These are phyloP conservation scores for Alternaria hordeiaustralica DNA, from an alignment of 2,329 filamentous ascomycete species.

Conservation along the genomic window DNA sequence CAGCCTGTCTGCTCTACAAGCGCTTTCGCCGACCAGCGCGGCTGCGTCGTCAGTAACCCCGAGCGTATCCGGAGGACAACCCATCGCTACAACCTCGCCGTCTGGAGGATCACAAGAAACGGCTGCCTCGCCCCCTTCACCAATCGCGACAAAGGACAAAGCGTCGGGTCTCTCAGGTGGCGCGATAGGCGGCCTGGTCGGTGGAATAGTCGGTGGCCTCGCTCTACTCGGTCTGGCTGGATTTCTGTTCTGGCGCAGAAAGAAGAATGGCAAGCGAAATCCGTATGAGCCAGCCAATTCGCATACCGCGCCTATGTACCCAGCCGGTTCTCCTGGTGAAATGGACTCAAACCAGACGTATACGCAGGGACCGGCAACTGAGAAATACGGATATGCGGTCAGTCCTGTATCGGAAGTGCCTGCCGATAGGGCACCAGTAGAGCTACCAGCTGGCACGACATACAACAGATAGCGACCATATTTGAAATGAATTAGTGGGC, in stretches of 20 bases:
- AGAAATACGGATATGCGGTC: constrained; percentile 2
- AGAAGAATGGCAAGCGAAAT: background rate
- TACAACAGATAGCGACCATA: background rate
- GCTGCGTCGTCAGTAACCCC: background rate
- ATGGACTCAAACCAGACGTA: background rate
- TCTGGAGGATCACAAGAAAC: background rate
- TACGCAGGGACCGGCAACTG: background rate
- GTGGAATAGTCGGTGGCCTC: constrained; percentile 26
- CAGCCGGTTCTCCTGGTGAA: background rate
- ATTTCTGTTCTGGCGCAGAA: constrained; percentile 17
- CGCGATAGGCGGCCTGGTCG: constrained; percentile 30
- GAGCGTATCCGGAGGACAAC: background rate
- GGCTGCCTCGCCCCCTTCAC: background rate
- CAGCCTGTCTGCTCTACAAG: constrained; percentile 9
- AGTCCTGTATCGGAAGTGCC: background rate
- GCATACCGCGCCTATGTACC: background rate
- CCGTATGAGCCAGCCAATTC: background rate
- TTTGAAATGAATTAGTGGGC: background rate
- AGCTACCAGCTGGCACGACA: background rate
- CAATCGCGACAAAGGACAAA: background rate
- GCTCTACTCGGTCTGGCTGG: constrained; percentile 21
- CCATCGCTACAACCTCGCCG: background rate
- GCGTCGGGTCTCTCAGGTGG: constrained; percentile 13
- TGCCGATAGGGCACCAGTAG: background rate
- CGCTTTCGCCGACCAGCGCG: background rate